These are phyloP conservation scores for Geotrichum fermentans DNA, from an alignment of 1,139 yeast species.

Conservation along the genomic window DNA sequence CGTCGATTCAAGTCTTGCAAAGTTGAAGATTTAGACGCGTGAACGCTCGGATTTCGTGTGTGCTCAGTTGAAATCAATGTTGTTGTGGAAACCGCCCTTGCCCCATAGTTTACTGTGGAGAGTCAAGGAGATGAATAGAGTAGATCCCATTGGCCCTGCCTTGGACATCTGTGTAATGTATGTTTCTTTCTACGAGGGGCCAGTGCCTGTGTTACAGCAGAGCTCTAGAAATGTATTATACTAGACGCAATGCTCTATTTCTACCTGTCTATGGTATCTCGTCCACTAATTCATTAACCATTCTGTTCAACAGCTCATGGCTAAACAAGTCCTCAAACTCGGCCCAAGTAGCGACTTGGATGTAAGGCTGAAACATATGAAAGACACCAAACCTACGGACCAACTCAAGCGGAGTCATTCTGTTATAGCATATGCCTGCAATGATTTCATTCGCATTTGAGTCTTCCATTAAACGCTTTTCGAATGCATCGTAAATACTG, in stretches of 20 bases:
- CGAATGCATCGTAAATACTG: background rate
- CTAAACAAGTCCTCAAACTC: conserved; percentile 6
- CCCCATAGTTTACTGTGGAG: too few relatives aligned
- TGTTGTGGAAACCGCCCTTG: conserved; percentile 1
- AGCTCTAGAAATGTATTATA: too few relatives aligned
- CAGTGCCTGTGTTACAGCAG: too few relatives aligned
- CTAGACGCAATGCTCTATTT: too few relatives aligned
- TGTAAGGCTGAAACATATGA: conserved; percentile 1
- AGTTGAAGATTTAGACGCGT: too few relatives aligned
- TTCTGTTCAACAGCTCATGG: background rate
- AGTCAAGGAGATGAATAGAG: too few relatives aligned
- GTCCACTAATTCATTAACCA: background rate
- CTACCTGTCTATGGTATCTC: too few relatives aligned
- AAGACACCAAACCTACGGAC: background rate
- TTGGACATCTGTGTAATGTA: too few relatives aligned
- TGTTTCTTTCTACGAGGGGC: too few relatives aligned
- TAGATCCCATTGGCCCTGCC: too few relatives aligned
- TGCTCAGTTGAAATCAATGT: background rate
- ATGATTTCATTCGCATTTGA: background rate
- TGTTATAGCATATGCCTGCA: conserved; percentile 3
- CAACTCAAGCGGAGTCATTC: background rate
- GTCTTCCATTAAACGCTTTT: background rate
- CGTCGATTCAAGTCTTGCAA: too few relatives aligned
- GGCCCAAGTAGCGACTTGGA: conserved; percentile 1
- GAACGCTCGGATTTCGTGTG: too few relatives aligned